These are phyloP conservation scores for Aquilaria yunnanensis DNA, from an alignment of 345 rosid genomes.

Conservation along the genomic window DNA sequence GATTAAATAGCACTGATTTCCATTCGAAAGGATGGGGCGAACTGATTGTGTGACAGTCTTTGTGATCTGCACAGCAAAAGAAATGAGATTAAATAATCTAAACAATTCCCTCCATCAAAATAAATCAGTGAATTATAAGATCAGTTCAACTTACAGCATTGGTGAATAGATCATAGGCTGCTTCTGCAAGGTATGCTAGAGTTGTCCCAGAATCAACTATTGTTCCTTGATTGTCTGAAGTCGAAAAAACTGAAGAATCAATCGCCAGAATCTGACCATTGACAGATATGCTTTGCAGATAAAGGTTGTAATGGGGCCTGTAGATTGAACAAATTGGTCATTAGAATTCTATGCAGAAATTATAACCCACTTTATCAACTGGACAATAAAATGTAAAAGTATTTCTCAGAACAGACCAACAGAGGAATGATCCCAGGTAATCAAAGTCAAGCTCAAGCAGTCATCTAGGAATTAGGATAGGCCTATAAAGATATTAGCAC, in stretches of 20 bases:
- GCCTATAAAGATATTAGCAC: too few relatives aligned
- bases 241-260: slow-evolving; percentile 56
- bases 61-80: slow-evolving; percentile 42
- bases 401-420: too few relatives aligned
- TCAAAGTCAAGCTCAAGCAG: too few relatives aligned
- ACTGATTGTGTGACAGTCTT: slow-evolving; percentile 42
- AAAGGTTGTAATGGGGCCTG: slow-evolving; percentile 91
- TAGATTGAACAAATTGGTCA: slow-evolving; percentile 16
- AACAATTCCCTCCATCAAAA: too few relatives aligned
- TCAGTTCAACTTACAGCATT: slow-evolving; percentile 50
- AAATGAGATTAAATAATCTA: background rate
- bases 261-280: slow-evolving; percentile 49
- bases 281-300: slow-evolving; percentile 72
- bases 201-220: slow-evolving; percentile 91
- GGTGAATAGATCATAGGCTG: slow-evolving; percentile 53
- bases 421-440: too few relatives aligned
- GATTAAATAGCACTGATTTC: slow-evolving; percentile 47
- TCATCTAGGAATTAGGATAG: too few relatives aligned
- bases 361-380: background rate
- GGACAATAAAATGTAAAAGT: too few relatives aligned
- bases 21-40: slow-evolving; percentile 41
- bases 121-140: background rate
- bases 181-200: slow-evolving; percentile 77
- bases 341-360: slow-evolving; percentile 8
- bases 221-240: slow-evolving; percentile 65